Conservation (phyloP, 129 eudicot genomes). For the Flaveria trinervia region DNA sequence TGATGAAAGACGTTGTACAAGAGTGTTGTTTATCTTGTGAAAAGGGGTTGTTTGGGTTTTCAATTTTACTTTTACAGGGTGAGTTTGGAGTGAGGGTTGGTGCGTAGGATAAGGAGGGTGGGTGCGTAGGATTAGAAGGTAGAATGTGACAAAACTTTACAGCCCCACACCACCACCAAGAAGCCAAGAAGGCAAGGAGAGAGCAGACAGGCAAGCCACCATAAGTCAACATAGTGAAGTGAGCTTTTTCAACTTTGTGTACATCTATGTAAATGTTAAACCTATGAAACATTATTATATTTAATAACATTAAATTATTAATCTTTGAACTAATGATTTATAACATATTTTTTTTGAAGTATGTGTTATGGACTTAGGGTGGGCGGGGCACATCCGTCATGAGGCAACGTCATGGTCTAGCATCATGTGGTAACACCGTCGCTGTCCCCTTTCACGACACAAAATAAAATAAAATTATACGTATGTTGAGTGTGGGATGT, state of each 20-base stretch:
- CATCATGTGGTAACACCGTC: no score
- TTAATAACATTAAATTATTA: no score
- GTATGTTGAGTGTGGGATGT: no score
- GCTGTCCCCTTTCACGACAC: no score
- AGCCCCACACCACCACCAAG: background rate
- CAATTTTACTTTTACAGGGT: background rate
- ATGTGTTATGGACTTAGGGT: no score
- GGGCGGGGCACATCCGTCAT: no score
- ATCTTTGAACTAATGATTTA: no score
- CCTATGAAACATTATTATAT: no score
- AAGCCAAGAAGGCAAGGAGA: background rate
- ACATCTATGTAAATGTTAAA: background rate
- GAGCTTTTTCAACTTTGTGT: background rate
- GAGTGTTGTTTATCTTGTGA: slow-evolving; percentile 23
- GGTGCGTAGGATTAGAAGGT: slow-evolving; percentile 26
- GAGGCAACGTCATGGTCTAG: no score
- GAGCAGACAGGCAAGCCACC: background rate
- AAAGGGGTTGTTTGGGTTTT: slow-evolving; percentile 43
- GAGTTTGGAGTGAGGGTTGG: slow-evolving; percentile 13
- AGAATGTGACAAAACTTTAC: background rate
- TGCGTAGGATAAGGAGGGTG: slow-evolving; percentile 31
- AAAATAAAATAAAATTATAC: no score
- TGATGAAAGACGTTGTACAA: slow-evolving; percentile 3
- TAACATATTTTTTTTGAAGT: no score
- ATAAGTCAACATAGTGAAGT: background rate